Percentiles rank a stretch among this genome's conserved stretches.
These are phyloP conservation scores for Jackrogersella minutella DNA, from an alignment of 495 filamentous ascomycete genomes.

Conservation along the genomic window DNA sequence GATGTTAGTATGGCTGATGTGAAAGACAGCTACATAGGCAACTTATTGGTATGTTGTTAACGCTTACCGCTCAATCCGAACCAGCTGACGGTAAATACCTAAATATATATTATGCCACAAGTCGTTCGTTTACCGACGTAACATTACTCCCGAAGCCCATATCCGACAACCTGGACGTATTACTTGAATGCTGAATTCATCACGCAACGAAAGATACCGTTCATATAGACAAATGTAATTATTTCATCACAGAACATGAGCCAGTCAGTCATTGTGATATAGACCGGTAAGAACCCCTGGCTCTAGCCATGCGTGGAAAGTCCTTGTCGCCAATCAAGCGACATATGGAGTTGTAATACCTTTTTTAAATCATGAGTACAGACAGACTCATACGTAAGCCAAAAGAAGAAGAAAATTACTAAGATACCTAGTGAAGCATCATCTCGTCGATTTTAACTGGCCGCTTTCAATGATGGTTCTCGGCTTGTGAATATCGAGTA, in stretches of 20 bases:
- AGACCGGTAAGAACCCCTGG: conserved; percentile 18
- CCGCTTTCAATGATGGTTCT: neutral
- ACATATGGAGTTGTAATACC: too few relatives aligned
- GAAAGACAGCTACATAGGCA: too few relatives aligned
- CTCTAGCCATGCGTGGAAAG: conserved; percentile 24
- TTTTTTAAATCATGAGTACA: too few relatives aligned
- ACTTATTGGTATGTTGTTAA: too few relatives aligned
- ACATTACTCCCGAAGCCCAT: neutral
- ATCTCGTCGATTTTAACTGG: neutral
- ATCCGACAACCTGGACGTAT: neutral
- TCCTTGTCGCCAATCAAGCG: conserved; percentile 25
- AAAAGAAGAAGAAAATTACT: too few relatives aligned
- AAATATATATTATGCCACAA: neutral
- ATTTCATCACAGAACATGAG: conserved; percentile 6
- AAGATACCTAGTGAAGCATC: conserved; percentile 4
- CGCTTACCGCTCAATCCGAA: too few relatives aligned
- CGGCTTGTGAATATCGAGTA: neutral
- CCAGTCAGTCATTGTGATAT: neutral
- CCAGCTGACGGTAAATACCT: too few relatives aligned
- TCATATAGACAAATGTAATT: too few relatives aligned
- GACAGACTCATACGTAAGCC: too few relatives aligned
- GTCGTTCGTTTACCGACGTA: neutral
- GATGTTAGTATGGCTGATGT: too few relatives aligned
- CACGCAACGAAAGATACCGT: neutral
- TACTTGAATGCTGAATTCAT: neutral